These are phyloP conservation scores for Trypanosoma rangeli DNA, from an alignment of 208 protist genomes.

Conservation along the genomic window DNA sequence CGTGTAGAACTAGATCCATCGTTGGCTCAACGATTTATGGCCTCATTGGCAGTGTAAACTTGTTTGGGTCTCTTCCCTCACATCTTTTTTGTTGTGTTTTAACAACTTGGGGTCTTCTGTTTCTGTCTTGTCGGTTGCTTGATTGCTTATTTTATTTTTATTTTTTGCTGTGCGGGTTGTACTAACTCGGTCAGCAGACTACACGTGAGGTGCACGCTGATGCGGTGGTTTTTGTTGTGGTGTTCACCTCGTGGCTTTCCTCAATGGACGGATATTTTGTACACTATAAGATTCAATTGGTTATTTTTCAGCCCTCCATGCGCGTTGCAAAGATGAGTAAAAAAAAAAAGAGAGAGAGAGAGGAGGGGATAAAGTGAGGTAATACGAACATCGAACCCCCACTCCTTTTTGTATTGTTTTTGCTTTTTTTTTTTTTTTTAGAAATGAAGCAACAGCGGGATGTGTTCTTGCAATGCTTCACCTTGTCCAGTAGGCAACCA, in stretches of 20 bases:
- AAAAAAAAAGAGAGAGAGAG: no score
- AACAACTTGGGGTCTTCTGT: not conserved
- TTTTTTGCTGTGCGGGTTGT: not conserved
- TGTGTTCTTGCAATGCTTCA: no score
- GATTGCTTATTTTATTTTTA: not conserved
- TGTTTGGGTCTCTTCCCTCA: no score
- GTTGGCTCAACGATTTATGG: slow-evolving; percentile 81
- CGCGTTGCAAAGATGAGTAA: not conserved
- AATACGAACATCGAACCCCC: not conserved
- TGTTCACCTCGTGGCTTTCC: no score
- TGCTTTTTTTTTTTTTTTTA: not conserved
- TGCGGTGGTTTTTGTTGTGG: no score
- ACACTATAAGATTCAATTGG: no score
- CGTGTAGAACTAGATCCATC: slow-evolving; percentile 83
- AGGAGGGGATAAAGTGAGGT: not conserved
- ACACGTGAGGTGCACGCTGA: not conserved
- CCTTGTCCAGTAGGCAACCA: no score
- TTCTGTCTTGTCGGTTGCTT: no score
- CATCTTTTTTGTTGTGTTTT: no score
- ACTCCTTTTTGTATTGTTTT: not conserved
- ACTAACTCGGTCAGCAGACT: not conserved
- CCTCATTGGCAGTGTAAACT: slow-evolving; percentile 63
- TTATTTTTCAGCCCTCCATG: not conserved
- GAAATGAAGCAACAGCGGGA: no score
- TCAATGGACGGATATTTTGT: no score